Evolutionary conservation across 1,139 yeast genomes (phyloP).

Genomic region (Geotrichum candidum): DNA sequence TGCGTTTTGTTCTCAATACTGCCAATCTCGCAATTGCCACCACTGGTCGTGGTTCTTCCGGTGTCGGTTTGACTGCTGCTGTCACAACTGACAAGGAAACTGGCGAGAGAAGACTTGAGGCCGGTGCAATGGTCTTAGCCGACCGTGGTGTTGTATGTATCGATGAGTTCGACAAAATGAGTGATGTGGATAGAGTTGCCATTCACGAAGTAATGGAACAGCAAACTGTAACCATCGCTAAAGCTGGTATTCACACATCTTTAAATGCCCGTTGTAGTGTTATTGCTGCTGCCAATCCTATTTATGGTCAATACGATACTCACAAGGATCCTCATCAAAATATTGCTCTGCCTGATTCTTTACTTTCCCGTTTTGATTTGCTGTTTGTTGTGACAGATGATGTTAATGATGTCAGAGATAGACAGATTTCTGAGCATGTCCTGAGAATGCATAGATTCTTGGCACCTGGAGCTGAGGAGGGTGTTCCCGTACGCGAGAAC

Average conservation of each 20-base stretch:
- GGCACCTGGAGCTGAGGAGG: constrained; percentile 86
- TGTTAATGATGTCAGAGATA: constrained; percentile 75
- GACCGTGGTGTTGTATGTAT: constrained; percentile 97
- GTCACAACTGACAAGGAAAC: constrained; percentile 95
- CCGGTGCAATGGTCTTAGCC: constrained; percentile 99
- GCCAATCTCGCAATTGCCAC: constrained; percentile 96
- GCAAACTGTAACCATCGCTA: constrained; percentile 96
- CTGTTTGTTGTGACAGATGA: constrained; percentile 95
- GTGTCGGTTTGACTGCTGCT: constrained; percentile 99
- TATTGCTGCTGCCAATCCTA: constrained; percentile 97
- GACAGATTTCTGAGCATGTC: constrained; percentile 90
- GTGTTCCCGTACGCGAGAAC: constrained; percentile 87
- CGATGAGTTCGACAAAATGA: constrained; percentile 98
- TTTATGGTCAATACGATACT: constrained; percentile 92
- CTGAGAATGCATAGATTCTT: constrained; percentile 86
- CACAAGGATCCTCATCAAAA: constrained; percentile 96
- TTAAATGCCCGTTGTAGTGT: constrained; percentile 96
- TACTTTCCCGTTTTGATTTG: constrained; percentile 93
- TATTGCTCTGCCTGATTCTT: constrained; percentile 93
- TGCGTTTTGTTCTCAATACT: constrained; percentile 88
- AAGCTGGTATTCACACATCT: constrained; percentile 97
- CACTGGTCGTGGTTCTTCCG: constrained; percentile 98
- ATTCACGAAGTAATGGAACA: constrained; percentile 99
- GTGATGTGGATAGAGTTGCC: constrained; percentile 93
- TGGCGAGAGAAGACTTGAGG: constrained; percentile 93